Conservation (phyloP, 2,329 filamentous ascomycete genomes). For the Aspergillus persii region DNA sequence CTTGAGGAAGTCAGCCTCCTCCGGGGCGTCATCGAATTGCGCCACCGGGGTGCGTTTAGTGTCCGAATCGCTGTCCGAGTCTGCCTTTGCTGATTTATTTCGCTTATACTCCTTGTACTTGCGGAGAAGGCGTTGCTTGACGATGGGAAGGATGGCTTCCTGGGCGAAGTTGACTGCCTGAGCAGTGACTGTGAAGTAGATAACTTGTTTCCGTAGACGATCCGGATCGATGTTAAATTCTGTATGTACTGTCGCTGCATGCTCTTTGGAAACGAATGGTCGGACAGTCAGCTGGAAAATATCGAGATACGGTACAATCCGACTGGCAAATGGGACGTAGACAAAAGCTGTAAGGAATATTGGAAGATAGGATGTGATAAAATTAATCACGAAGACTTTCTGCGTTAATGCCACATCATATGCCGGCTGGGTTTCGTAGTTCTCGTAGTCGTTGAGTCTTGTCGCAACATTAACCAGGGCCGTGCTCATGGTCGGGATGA, state of each 20-base stretch:
- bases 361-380: conserved; percentile 91
- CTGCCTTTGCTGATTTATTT: conserved; percentile 25
- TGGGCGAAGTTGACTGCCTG: conserved; percentile 86
- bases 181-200: conserved; percentile 95
- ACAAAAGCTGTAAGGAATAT: conserved; percentile 90
- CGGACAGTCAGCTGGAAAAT: conserved; percentile 77
- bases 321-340: conserved; percentile 85
- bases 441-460: conserved; percentile 78
- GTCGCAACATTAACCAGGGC: conserved; percentile 80
- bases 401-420: conserved; percentile 82
- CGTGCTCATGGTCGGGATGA: conserved; percentile 76
- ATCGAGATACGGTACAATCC: conserved; percentile 85
- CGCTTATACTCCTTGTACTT: conserved; percentile 57
- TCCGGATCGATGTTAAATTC: conserved; percentile 81
- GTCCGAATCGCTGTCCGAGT: conserved; percentile 19
- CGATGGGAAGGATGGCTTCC: conserved; percentile 80
- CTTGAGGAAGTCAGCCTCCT: conserved; percentile 78
- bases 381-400: conserved; percentile 97
- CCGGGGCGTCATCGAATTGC: conserved; percentile 63
- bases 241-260: conserved; percentile 58
- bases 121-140: conserved; percentile 75
- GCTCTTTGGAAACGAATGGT: conserved; percentile 72
- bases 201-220: conserved; percentile 83
- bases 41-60: conserved; percentile 30
- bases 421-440: conserved; percentile 84